Conservation (phyloP, 2,329 filamentous ascomycete genomes). For the Colletotrichum chlorophyti region DNA sequence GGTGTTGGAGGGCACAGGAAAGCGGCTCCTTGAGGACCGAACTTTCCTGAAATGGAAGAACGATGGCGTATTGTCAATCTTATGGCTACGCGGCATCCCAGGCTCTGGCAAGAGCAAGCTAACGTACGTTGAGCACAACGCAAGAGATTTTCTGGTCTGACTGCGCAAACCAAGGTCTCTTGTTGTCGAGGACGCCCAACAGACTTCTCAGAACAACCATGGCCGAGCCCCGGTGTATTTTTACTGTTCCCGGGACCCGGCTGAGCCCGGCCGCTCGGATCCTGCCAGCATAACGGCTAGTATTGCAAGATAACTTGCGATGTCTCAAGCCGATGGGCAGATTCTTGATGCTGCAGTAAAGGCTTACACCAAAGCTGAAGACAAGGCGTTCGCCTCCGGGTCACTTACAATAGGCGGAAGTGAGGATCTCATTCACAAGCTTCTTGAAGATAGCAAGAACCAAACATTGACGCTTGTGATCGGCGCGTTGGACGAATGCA, state of each 20-base stretch:
- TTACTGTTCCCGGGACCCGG: constrained; percentile 19
- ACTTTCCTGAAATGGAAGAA: not conserved
- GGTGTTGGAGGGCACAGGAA: not conserved
- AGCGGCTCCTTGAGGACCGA: not conserved
- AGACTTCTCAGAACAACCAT: not conserved
- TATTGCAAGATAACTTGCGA: constrained; percentile 11
- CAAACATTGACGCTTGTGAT: constrained; percentile 7
- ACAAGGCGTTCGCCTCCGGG: not conserved
- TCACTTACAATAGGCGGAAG: not conserved
- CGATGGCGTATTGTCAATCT: constrained; percentile 37
- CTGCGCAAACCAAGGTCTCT: not conserved
- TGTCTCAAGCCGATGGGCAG: not conserved
- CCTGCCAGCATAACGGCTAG: constrained; percentile 8
- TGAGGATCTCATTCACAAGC: constrained; percentile 1
- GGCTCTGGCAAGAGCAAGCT: constrained; percentile 41
- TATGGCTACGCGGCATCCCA: constrained; percentile 42
- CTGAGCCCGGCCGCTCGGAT: constrained; percentile 14
- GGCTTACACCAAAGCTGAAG: not conserved
- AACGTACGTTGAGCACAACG: not conserved
- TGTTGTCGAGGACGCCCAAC: not conserved
- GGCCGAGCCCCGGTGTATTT: constrained; percentile 11
- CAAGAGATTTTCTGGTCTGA: not conserved
- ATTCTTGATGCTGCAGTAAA: not conserved
- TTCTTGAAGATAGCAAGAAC: not conserved
- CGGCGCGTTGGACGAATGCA: constrained; percentile 18